These are phyloP conservation scores for Thuidium tamariscinum DNA, from an alignment of 225 moss, liverwort and hornwort species.

Conservation along the genomic window DNA sequence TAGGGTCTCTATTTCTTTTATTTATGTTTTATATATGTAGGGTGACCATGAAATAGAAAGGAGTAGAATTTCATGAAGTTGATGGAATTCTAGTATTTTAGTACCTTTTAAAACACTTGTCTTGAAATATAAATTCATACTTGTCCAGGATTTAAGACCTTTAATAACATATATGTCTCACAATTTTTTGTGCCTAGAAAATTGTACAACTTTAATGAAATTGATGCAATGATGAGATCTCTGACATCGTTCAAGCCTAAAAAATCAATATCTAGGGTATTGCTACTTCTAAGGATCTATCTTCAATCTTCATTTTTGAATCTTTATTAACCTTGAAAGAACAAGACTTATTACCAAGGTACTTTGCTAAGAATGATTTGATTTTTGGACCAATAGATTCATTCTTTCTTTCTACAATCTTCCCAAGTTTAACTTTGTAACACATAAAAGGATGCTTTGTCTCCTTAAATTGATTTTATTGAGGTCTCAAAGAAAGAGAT, in stretches of 20 bases:
- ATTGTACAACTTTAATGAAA: fast-evolving
- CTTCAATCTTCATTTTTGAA: neutral
- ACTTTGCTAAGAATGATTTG: fast-evolving
- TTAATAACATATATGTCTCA: neutral
- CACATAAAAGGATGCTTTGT: fast-evolving
- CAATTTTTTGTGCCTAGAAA: fast-evolving
- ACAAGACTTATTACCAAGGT: neutral
- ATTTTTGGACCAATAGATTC: neutral
- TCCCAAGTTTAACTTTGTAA: fast-evolving
- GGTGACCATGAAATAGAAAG: neutral
- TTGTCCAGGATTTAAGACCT: neutral
- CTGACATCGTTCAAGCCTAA: fast-evolving
- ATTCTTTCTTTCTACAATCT: neutral
- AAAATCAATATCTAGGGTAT: neutral
- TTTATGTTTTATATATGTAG: too few relatives aligned
- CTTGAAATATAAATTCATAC: neutral
- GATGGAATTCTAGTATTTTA: fast-evolving
- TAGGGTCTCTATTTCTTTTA: neutral
- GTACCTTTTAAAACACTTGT: neutral
- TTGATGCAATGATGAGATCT: neutral
- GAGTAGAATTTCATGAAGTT: neutral
- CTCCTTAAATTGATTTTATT: neutral
- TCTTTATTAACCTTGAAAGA: neutral
- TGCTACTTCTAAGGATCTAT: neutral
- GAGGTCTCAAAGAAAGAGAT: fast-evolving